Base-by-base conservation (phyloP, 345 rosid genomes). In the Gossypium thurberi region DNA sequence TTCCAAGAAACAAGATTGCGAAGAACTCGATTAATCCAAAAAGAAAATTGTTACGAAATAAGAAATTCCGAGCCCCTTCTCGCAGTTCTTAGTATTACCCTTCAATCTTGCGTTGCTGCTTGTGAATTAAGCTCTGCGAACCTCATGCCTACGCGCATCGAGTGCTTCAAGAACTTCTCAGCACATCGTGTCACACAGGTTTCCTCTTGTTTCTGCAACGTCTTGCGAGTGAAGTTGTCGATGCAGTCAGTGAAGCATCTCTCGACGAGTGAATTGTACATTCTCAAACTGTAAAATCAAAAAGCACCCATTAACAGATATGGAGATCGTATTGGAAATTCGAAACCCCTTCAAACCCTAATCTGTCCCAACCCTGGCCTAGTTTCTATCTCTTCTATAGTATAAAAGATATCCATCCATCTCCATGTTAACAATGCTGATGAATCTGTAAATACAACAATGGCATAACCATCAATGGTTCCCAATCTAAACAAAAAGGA, bases 151-250 rank as follows among this genome's bases (percentile, higher is more conserved):
- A 92, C 98, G 12, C 99, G 90, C 92, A 91, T 92, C 0, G 97
- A 89, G 55, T 95, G 97, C 88, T 92, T 95, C 62, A 95, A 80
- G 77, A 89, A 95, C 89, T 95, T 95, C 87, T 95, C 98, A 6
- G 97, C 97, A 42, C 98, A 94, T 1, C 91, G 71, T 79, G 74
- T 84, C 48, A 92, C 88, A 21, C 98, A 94, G 42, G 87, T 82
- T 81, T 90, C 97, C 81, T 92, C 98, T 81, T 95, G 98, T 85
- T 92, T 94, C 78, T 90, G 93, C 11, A 95, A 81, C 28, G 91
- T 81, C 80, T 91, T 92, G 81, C 94, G 90, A 10, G 96, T 83
- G 65, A 95, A 92, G 82, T 74, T 82, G 65, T 91, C 98, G 0
- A 95, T 97, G 21, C 97, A 95, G 57, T 95, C 98, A 6, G 72